Evolutionary conservation across 2,329 filamentous ascomycete genomes (phyloP).

Genomic region (Thelonectria rubi): DNA sequence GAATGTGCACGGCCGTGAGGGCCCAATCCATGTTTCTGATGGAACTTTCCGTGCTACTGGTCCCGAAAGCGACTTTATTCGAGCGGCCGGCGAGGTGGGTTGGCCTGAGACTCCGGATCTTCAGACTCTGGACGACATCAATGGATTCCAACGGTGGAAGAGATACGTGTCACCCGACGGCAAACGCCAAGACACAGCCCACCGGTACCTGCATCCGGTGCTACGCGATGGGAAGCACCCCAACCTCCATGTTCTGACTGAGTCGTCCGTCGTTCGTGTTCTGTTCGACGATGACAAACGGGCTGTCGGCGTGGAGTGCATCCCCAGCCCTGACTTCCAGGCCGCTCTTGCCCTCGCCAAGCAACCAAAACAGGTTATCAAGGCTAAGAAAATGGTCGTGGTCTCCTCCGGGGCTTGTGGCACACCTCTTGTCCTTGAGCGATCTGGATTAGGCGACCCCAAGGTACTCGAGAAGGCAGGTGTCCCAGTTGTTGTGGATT

Average conservation of each 20-base stretch:
- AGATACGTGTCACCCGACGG: constrained; percentile 59
- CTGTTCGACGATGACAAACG: constrained; percentile 60
- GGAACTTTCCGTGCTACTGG: constrained; percentile 54
- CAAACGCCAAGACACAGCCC: constrained; percentile 66
- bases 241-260: constrained; percentile 67
- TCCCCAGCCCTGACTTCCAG: constrained; percentile 50
- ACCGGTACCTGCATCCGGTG: constrained; percentile 53
- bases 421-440: constrained; percentile 66
- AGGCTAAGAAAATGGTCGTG: constrained; percentile 44
- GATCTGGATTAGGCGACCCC: constrained; percentile 67
- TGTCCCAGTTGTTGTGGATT: constrained; percentile 55
- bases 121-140: constrained; percentile 57
- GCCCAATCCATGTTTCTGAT: constrained; percentile 64
- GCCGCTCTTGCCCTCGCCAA: constrained; percentile 19
- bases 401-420: constrained; percentile 58
- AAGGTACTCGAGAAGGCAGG: constrained; percentile 57
- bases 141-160: constrained; percentile 44
- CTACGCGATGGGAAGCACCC: constrained; percentile 53
- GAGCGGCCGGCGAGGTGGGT: constrained; percentile 57
- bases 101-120: constrained; percentile 63
- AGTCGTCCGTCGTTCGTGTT: constrained; percentile 65
- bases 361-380: constrained; percentile 30
- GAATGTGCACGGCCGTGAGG: constrained; percentile 60
- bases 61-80: constrained; percentile 59
- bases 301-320: constrained; percentile 68